phyloP scores from a whole-genome alignment of 768 basidiomycete species.

The Lentinula sp. region DNA sequence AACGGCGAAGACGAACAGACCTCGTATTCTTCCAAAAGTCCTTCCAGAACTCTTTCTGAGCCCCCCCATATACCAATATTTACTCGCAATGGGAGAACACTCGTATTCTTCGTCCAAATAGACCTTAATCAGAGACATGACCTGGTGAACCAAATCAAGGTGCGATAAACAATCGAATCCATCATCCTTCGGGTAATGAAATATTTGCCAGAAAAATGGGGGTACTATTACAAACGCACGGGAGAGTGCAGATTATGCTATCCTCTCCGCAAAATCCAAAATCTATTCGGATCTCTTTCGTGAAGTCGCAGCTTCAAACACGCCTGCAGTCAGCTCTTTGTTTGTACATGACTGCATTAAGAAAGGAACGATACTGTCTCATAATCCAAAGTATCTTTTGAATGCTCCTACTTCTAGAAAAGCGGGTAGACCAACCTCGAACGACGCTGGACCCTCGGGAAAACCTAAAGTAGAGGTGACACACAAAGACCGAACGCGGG shows the following conservation, averaged over 20 bases:
- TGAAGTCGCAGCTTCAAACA: constrained; percentile 27
- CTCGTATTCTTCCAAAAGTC: constrained; percentile 12
- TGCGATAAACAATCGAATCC: constrained; percentile 17
- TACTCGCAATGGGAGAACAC: constrained; percentile 30
- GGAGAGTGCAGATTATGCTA: constrained; percentile 52
- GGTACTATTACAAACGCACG: constrained; percentile 52
- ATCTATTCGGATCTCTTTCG: constrained; percentile 41
- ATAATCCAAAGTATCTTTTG: constrained; percentile 38
- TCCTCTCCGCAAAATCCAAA: constrained; percentile 48
- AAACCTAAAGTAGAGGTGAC: background rate
- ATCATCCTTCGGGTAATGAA: background rate
- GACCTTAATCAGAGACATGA: constrained; percentile 49
- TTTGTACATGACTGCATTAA: constrained; percentile 51
- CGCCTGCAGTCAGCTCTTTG: constrained; percentile 41
- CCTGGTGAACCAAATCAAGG: constrained; percentile 56
- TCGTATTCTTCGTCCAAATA: constrained; percentile 65
- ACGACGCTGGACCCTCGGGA: background rate
- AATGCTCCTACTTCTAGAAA: constrained; percentile 19
- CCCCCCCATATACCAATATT: constrained; percentile 28
- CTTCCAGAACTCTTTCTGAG: constrained; percentile 8
- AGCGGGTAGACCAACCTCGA: constrained; percentile 4
- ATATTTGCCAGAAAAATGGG: constrained; percentile 49
- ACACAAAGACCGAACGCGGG: constrained; percentile 6
- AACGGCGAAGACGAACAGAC: constrained; percentile 23
- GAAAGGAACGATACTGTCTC: constrained; percentile 31